Percentiles rank a stretch among this genome's conserved stretches.
Evolutionary conservation across 2,329 filamentous ascomycete species (phyloP).

Genomic region (Colletotrichum sp.): DNA sequence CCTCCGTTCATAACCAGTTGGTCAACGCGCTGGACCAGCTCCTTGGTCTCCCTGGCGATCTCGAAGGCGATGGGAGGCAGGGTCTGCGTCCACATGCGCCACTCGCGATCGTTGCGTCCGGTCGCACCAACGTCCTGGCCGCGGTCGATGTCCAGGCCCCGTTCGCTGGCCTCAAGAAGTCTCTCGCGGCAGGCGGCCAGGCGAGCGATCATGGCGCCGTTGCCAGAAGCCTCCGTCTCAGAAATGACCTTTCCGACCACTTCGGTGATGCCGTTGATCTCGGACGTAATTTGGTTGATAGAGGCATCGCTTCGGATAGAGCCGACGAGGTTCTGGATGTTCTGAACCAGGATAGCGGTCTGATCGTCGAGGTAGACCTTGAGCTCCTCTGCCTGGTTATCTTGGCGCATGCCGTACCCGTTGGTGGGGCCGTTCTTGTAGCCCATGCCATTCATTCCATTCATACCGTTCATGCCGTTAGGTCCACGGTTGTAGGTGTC

Average conservation of each 20-base stretch:
- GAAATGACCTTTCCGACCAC: conserved; percentile 74
- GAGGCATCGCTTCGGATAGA: conserved; percentile 70
- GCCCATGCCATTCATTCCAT: conserved; percentile 39
- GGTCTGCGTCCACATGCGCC: conserved; percentile 70
- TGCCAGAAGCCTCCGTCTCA: conserved; percentile 65
- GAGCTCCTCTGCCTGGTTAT: conserved; percentile 54
- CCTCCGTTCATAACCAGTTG: conserved; percentile 36
- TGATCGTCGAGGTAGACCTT: conserved; percentile 84
- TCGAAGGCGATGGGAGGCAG: conserved; percentile 87
- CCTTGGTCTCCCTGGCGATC: conserved; percentile 82
- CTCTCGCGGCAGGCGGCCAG: conserved; percentile 69
- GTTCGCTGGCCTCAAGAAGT: conserved; percentile 67
- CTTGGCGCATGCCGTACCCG: conserved; percentile 41
- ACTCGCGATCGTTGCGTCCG: conserved; percentile 58
- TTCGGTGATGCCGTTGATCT: conserved; percentile 73
- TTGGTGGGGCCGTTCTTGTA: conserved; percentile 41
- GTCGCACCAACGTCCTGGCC: conserved; percentile 63
- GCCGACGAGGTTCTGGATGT: conserved; percentile 80
- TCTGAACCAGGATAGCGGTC: conserved; percentile 78
- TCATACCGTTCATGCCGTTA: conserved; percentile 38
- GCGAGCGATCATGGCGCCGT: conserved; percentile 56
- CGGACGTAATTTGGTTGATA: conserved; percentile 68
- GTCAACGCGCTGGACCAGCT: conserved; percentile 57
- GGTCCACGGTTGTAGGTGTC: conserved; percentile 43
- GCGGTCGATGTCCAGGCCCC: conserved; percentile 66